Conservation (phyloP, 148 eudicot species). For the Camellia lanceoleosa region DNA sequence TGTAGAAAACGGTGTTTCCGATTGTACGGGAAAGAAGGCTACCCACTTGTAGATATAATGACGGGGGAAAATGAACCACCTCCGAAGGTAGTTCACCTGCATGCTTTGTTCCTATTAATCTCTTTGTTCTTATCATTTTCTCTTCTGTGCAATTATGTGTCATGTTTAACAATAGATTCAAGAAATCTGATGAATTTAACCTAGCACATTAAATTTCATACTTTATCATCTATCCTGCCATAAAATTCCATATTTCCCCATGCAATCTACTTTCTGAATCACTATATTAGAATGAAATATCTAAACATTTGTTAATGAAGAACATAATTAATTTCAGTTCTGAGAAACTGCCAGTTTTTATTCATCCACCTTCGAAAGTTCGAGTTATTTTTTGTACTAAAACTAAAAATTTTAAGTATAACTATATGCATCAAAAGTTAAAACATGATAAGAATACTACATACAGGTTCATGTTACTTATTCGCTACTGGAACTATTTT, state of each 20-base stretch:
- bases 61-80: conserved; percentile 88
- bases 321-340: neutral
- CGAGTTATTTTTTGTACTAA: neutral
- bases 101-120: neutral
- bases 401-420: no score
- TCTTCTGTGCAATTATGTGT: neutral
- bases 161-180: neutral
- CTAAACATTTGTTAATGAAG: neutral
- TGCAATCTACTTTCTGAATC: neutral
- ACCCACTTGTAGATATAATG: conserved; percentile 85
- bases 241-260: neutral
- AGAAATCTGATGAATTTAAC: neutral
- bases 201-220: neutral
- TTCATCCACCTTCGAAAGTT: neutral
- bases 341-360: neutral
- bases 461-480: neutral
- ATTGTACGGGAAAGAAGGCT: conserved; percentile 92
- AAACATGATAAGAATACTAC: neutral
- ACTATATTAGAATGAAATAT: neutral
- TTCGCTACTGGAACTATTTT: neutral
- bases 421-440: neutral
- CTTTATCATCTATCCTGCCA: neutral
- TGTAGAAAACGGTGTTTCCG: conserved; percentile 89
- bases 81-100: conserved; percentile 60
- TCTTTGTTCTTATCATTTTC: neutral